Conservation (phyloP, 495 filamentous ascomycete species). For the Parathielavia hyrcaniae region DNA sequence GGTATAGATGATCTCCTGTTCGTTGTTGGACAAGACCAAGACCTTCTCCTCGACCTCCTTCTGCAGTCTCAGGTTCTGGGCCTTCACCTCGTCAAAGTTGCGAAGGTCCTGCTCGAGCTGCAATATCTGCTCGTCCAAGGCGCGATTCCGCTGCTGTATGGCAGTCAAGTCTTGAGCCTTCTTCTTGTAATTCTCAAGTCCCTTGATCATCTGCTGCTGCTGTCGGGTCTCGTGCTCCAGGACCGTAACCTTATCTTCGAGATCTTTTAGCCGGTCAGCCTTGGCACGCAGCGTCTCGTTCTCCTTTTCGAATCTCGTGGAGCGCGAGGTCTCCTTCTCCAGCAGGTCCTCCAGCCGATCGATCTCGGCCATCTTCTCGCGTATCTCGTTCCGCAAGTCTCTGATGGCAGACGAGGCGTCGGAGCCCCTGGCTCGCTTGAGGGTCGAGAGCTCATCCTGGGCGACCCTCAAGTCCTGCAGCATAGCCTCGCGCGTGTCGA, state of each 20-base stretch:
- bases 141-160: conserved; percentile 44
- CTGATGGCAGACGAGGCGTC: conserved; percentile 28
- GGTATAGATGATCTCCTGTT: conserved; percentile 40
- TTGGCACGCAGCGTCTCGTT: conserved; percentile 41
- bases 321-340: conserved; percentile 32
- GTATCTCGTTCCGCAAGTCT: conserved; percentile 39
- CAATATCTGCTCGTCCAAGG: conserved; percentile 35
- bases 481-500: conserved; percentile 29
- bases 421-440: conserved; percentile 27
- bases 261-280: conserved; percentile 39
- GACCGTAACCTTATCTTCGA: conserved; percentile 53
- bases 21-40: conserved; percentile 34
- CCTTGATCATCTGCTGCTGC: conserved; percentile 72
- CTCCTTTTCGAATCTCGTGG: conserved; percentile 38
- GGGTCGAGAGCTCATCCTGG: conserved; percentile 30
- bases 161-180: conserved; percentile 58
- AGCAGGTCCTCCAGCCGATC: conserved; percentile 35
- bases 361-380: conserved; percentile 35
- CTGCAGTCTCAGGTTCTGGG: conserved; percentile 53
- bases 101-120: conserved; percentile 64
- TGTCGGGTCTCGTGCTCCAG: conserved; percentile 67
- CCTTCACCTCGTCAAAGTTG: conserved; percentile 51
- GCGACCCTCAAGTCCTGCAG: conserved; percentile 24
- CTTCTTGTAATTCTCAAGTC: conserved; percentile 64
- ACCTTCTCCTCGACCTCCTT: conserved; percentile 37